Evolutionary conservation across 805 yeast genomes (phyloP), one percentile per base, ranked within the genome.

Genomic region (Clavispora asparagi): DNA sequence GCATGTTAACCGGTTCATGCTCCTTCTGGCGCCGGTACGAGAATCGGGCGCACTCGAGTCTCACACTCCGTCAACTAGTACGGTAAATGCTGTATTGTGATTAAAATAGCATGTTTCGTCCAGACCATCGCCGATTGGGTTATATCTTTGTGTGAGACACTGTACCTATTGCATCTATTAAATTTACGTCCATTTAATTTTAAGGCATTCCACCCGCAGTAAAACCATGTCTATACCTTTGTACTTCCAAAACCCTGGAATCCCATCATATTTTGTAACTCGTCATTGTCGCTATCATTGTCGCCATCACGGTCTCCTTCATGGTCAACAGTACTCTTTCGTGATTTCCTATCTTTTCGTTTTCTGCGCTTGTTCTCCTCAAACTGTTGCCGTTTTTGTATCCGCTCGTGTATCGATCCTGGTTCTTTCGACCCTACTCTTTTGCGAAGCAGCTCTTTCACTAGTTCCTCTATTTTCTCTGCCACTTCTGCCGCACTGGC

Each of bases 201-300:
- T n/a, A n/a, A n/a, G n/a, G n/a, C n/a, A n/a, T n/a, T n/a, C n/a
- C n/a, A n/a, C n/a, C n/a, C n/a, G n/a, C n/a, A n/a, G n/a, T n/a
- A n/a, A n/a, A n/a, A n/a, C n/a, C n/a, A n/a, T n/a, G n/a, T n/a
- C n/a, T n/a, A 31, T 28, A 51, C 64, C 58, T 78, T 81, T 2
- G 83, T 67, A 8, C 75, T 57, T 0, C 78, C 79, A 62, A 83
- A 83, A 2, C 76, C 73, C 1, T 64, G 53, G 51, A 85, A 80
- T 2, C 91, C 91, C 87, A 85, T 82, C 50, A 73, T 49, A 28
- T 59, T 48, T 6, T 49, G 49, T 45, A 77, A 49, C 26, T 62
- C 70, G 47, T 50, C 54, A n/a, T 55, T 47, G 36, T 44, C 52
- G 23, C 23, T 5, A 48, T 50, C 54, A n/a, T 55, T 47, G 36